These are phyloP conservation scores for Pyrenophora teres DNA, from an alignment of 2,329 filamentous ascomycete species.

Conservation along the genomic window DNA sequence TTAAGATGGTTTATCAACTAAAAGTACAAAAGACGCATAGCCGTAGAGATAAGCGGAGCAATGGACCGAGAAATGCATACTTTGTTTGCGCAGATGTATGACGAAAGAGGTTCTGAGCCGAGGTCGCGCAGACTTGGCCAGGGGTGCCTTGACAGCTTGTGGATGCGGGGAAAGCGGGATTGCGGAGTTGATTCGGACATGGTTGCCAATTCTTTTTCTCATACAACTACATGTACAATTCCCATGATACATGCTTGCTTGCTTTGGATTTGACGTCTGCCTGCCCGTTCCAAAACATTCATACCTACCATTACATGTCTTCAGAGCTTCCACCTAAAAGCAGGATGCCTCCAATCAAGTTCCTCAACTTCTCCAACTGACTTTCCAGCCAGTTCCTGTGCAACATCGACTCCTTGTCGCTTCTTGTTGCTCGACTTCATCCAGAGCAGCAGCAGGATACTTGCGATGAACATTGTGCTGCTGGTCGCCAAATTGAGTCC, in stretches of 20 bases:
- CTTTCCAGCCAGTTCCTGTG: constrained; percentile 61
- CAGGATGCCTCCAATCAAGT: constrained; percentile 59
- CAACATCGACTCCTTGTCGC: constrained; percentile 60
- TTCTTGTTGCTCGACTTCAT: constrained; percentile 67
- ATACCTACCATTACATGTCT: neutral
- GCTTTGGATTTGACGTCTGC: neutral
- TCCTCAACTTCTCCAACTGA: constrained; percentile 37
- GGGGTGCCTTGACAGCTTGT: neutral
- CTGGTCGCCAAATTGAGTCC: constrained; percentile 69
- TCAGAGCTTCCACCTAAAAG: constrained; percentile 63
- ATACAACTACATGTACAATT: no score
- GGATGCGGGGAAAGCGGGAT: constrained; percentile 15
- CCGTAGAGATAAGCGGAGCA: neutral
- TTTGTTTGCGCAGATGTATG: constrained; percentile 15
- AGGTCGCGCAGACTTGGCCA: constrained; percentile 8
- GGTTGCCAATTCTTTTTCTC: no score
- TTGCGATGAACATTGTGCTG: constrained; percentile 60
- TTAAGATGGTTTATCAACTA: neutral
- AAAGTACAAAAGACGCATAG: neutral
- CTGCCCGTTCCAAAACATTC: no score
- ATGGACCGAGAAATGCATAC: neutral
- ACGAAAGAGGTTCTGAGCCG: constrained; percentile 15
- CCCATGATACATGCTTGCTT: neutral
- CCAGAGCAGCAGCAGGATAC: constrained; percentile 60
- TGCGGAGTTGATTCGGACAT: constrained; percentile 2